A percentile compares a stretch with the other conserved stretches of the same genome.
Evolutionary conservation across 495 filamentous ascomycete genomes (phyloP).

Genomic region (Entonaema liquescens): DNA sequence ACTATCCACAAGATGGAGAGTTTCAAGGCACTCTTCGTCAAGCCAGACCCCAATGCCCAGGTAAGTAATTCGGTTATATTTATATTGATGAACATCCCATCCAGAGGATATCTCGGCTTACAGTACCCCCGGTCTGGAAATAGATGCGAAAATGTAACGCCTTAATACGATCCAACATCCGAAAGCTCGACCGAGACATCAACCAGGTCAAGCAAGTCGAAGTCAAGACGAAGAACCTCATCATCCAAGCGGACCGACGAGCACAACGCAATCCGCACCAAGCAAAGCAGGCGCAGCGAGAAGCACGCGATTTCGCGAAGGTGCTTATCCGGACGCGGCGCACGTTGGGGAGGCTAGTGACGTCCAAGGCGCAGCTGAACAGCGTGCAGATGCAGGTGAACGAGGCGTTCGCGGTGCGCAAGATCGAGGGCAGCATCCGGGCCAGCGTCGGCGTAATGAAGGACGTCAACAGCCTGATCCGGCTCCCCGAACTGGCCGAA

Average conservation of each 20-base stretch:
- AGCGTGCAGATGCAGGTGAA: conserved; percentile 98
- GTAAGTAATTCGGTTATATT: conserved; percentile 63
- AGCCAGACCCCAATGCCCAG: conserved; percentile 91
- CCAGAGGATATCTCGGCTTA: too few species aligned
- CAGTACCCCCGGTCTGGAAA: too few species aligned
- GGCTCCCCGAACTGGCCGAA: conserved; percentile 83
- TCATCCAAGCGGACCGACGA: conserved; percentile 79
- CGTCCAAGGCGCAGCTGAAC: conserved; percentile 89
- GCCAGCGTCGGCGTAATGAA: conserved; percentile 94
- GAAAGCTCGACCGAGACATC: conserved; percentile 96
- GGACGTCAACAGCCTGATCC: conserved; percentile 88
- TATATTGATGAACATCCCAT: too few species aligned
- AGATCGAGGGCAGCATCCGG: conserved; percentile 92
- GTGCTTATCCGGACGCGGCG: conserved; percentile 87
- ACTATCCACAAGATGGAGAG: conserved; percentile 75
- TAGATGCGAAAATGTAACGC: conserved; percentile 96
- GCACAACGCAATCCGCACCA: conserved; percentile 79
- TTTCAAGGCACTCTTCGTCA: conserved; percentile 85
- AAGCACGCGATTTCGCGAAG: conserved; percentile 85
- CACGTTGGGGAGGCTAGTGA: conserved; percentile 75
- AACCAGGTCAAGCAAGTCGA: conserved; percentile 76
- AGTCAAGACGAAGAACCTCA: conserved; percentile 83
- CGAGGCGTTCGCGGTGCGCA: conserved; percentile 93
- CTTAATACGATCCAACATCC: conserved; percentile 88
- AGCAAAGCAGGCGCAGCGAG: conserved; percentile 75